These are phyloP conservation scores for Tetrapisispora taiwanensis DNA, from an alignment of 805 yeast genomes.

Conservation along the genomic window DNA sequence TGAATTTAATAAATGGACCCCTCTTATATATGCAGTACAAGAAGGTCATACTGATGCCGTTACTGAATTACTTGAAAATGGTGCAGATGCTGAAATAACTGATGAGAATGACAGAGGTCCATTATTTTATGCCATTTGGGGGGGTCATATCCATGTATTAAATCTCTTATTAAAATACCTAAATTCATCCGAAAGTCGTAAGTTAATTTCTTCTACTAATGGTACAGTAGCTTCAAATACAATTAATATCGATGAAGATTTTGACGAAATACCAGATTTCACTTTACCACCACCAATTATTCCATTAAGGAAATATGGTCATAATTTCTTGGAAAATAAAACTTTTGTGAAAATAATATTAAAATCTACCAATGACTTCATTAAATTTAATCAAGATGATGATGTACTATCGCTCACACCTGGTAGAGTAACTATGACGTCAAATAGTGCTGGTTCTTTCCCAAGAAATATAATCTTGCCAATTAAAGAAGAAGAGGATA, in stretches of 20 bases:
- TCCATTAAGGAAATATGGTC: constrained; percentile 90
- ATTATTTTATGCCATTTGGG: constrained; percentile 83
- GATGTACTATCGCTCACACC: constrained; percentile 40
- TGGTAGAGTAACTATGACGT: constrained; percentile 74
- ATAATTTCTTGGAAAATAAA: constrained; percentile 85
- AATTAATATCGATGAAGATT: constrained; percentile 16
- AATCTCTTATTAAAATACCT: constrained; percentile 38
- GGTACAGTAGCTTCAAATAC: constrained; percentile 1
- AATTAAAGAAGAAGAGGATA: constrained; percentile 44
- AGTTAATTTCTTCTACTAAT: constrained; percentile 1
- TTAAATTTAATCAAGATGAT: constrained; percentile 37
- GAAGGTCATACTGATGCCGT: constrained; percentile 74
- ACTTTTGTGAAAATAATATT: constrained; percentile 72
- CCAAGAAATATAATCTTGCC: constrained; percentile 84
- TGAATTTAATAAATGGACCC: constrained; percentile 87
- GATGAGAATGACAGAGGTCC: constrained; percentile 81
- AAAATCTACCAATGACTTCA: constrained; percentile 38
- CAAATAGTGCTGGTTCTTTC: constrained; percentile 66
- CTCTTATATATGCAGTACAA: constrained; percentile 79
- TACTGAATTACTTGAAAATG: constrained; percentile 54
- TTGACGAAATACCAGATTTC: constrained; percentile 77
- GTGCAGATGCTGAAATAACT: constrained; percentile 56
- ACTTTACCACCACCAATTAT: constrained; percentile 93
- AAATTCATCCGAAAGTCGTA: neutral
- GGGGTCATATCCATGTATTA: constrained; percentile 79